A percentile compares a stretch with the other conserved stretches of the same genome.
Conservation (phyloP, 2,329 filamentous ascomycete genomes). For the Ampelomyces quisqualis region DNA sequence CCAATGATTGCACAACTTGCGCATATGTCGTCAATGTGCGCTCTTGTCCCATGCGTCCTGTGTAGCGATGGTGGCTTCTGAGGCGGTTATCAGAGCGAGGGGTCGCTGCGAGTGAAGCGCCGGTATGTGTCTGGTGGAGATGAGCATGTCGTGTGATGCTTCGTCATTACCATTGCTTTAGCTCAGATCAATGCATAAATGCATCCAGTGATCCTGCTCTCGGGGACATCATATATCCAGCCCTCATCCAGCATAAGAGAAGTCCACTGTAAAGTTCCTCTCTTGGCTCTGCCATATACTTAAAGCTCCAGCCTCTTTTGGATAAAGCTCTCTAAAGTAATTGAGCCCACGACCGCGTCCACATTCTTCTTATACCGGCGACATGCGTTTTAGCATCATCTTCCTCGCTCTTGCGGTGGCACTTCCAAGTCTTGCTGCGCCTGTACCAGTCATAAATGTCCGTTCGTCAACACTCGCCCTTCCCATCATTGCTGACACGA, state of each 20-base stretch:
- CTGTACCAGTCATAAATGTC: too few species aligned
- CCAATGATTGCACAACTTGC: conserved; percentile 18
- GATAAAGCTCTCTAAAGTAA: too few species aligned
- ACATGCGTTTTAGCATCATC: conserved; percentile 2
- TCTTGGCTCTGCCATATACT: too few species aligned
- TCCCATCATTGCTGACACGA: too few species aligned
- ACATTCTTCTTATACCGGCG: conserved; percentile 8
- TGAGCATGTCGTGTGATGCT: conserved; percentile 8
- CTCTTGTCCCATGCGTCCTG: conserved; percentile 7
- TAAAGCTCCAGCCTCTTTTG: too few species aligned
- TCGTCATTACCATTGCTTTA: neutral
- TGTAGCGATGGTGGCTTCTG: conserved; percentile 11
- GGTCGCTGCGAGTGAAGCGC: conserved; percentile 10
- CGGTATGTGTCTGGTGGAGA: conserved; percentile 10
- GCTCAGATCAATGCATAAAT: conserved; percentile 10
- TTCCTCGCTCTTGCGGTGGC: conserved; percentile 10
- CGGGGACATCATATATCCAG: neutral
- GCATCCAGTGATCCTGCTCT: neutral
- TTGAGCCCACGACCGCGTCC: too few species aligned
- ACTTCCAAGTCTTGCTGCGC: too few species aligned
- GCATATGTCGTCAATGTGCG: neutral
- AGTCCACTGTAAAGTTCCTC: too few species aligned
- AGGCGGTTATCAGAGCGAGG: conserved; percentile 10
- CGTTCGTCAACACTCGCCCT: too few species aligned
- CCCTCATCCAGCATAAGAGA: too few species aligned